Percentiles rank a stretch among this genome's conserved stretches.
Evolutionary conservation across 768 basidiomycete species (phyloP).

Genomic region (Suillus alpinus): DNA sequence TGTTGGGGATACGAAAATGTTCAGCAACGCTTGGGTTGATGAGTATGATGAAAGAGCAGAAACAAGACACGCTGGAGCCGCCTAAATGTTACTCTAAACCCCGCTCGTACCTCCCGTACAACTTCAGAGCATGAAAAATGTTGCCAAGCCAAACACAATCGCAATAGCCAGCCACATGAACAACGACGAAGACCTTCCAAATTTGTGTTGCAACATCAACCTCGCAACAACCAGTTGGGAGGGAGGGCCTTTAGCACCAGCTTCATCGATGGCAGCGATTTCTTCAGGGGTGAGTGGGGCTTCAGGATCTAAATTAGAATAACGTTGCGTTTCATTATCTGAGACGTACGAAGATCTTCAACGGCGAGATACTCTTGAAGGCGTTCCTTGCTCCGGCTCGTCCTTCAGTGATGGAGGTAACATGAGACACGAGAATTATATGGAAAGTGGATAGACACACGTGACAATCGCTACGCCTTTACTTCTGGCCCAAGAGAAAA

Average conservation of each 20-base stretch:
- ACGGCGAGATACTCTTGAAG: constrained; percentile 67
- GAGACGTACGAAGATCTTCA: constrained; percentile 50
- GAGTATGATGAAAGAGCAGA: not conserved
- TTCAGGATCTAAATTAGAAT: constrained; percentile 20
- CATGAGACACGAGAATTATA: not conserved
- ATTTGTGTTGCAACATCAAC: not conserved
- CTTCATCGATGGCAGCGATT: constrained; percentile 60
- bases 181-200: not conserved
- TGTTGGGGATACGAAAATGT: not conserved
- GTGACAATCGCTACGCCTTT: constrained; percentile 71
- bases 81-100: not conserved
- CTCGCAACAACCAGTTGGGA: constrained; percentile 2
- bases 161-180: not conserved
- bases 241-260: constrained; percentile 53
- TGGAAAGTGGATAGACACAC: constrained; percentile 27
- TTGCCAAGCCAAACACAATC: not conserved
- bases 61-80: not conserved
- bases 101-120: not conserved
- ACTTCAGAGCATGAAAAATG: not conserved
- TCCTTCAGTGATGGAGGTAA: constrained; percentile 34
- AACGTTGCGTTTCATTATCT: too few relatives aligned
- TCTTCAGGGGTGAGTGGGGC: constrained; percentile 56
- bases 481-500: constrained; percentile 65
- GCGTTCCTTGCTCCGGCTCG: constrained; percentile 57
- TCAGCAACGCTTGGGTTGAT: not conserved